These are phyloP conservation scores for Aspergillus ostianus DNA, from an alignment of 495 filamentous ascomycete genomes.

Conservation along the genomic window DNA sequence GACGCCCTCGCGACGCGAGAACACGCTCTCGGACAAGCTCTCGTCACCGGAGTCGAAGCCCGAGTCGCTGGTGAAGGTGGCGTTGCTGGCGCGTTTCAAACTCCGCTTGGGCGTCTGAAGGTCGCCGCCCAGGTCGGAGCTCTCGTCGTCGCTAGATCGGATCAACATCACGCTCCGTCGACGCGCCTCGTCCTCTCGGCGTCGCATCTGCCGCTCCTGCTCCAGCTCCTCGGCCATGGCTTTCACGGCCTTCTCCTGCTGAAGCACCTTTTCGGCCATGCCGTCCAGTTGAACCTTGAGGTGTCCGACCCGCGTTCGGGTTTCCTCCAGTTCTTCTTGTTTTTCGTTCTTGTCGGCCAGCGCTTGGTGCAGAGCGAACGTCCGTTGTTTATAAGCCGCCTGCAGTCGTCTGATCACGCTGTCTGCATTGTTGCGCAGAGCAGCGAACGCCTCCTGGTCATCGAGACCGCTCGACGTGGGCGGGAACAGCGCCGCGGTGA, in stretches of 20 bases:
- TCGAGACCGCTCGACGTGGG: slow-evolving; percentile 50
- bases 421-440: slow-evolving; percentile 65
- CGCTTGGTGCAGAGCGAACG: slow-evolving; percentile 56
- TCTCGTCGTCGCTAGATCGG: slow-evolving; percentile 34
- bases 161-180: slow-evolving; percentile 39
- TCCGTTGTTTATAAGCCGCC: slow-evolving; percentile 65
- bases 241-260: slow-evolving; percentile 65
- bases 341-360: slow-evolving; percentile 62
- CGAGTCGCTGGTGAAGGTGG: slow-evolving; percentile 51
- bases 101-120: slow-evolving; percentile 49
- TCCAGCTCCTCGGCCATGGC: slow-evolving; percentile 62
- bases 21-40: slow-evolving; percentile 60
- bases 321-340: slow-evolving; percentile 71
- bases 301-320: slow-evolving; percentile 62
- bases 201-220: slow-evolving; percentile 54
- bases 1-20: slow-evolving; percentile 56
- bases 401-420: slow-evolving; percentile 65
- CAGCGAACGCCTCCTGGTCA: slow-evolving; percentile 67
- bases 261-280: slow-evolving; percentile 64
- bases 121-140: slow-evolving; percentile 53
- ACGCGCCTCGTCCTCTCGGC: slow-evolving; percentile 52
- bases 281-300: slow-evolving; percentile 74
- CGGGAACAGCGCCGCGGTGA: slow-evolving; percentile 62
- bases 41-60: slow-evolving; percentile 57
- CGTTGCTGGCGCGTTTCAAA: slow-evolving; percentile 51